Base-by-base conservation (phyloP, 2,329 filamentous ascomycete genomes). In the Cladophialophora chaetospira region DNA sequence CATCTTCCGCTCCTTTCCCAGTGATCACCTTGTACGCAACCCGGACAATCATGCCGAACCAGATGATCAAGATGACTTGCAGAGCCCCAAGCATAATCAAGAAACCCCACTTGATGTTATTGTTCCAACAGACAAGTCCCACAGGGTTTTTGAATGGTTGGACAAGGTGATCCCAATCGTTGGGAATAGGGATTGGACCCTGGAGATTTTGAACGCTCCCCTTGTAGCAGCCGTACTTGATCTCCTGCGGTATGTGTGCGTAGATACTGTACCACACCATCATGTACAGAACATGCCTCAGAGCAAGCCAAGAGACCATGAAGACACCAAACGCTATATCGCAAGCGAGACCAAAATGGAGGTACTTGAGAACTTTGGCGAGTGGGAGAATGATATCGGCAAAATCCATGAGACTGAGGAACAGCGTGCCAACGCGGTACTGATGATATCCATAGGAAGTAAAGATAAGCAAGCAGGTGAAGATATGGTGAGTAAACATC, bases 401-500 rank as follows among this genome's bases (percentile, higher is more conserved):
- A 50, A 96, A 81, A 69, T 99, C 94, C 91, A 97, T 97, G 63
- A 96, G 81, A 52, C 91, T 88, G 48, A 99, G 78, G 59, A 97
- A 91, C 45, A 96, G 82, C 68, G 92, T 94, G 53, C 91, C 93
- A 25, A 96, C 89, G 44, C 89, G 88, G 55, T 88, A 95, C 69
- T 91, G 86, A 69, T 93, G 87, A 71, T 95, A 96, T 64, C 86
- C 83, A 72, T 97, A 97, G 63, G 88, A 93, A 28, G 86, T 82
- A 55, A 86, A 85, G 63, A 99, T 86, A 42, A 99, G 84, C 4
- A 80, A 78, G 68, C 87, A 89, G 17, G 94, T 99, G 70, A 97
- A 86, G 70, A 97, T 83, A 75, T 99, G 94, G 73, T 97, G 94
- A 15, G 85, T 87, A 65, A 97, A 85, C 94, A 97, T 97, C 74